Conservation (phyloP, 2,329 filamentous ascomycete species). For the Ustulina deusta region DNA sequence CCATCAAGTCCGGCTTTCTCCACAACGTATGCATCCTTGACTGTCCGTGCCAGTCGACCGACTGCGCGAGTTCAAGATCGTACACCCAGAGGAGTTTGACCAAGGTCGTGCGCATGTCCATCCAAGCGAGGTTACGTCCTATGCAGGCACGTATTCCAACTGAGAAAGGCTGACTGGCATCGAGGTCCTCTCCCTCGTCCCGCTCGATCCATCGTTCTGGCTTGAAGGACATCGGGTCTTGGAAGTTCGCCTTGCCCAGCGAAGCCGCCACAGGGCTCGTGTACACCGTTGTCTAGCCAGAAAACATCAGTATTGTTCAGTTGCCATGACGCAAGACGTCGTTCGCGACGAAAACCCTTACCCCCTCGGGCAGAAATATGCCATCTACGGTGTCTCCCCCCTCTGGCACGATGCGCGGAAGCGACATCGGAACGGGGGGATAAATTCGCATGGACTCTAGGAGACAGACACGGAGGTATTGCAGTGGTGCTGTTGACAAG, state of each 20-base stretch:
- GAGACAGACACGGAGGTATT: conserved; percentile 2
- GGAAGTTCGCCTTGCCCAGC: conserved; percentile 17
- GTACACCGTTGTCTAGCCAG: not conserved
- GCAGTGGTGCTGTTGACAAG: not conserved
- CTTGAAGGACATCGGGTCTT: conserved; percentile 28
- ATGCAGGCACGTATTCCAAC: conserved; percentile 32
- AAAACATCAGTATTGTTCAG: not conserved
- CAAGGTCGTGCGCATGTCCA: conserved; percentile 8
- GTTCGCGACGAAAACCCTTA: no score
- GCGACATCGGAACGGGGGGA: conserved; percentile 5
- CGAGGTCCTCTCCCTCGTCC: conserved; percentile 19
- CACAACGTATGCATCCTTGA: conserved; percentile 15
- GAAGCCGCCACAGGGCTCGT: conserved; percentile 5
- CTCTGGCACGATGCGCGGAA: conserved; percentile 18
- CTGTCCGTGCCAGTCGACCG: conserved; percentile 16
- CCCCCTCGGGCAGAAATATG: not conserved
- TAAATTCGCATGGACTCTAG: conserved; percentile 15
- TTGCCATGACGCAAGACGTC: no score
- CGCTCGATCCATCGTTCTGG: conserved; percentile 35
- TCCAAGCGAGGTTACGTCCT: conserved; percentile 30
- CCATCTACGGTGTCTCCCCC: conserved; percentile 18
- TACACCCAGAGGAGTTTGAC: conserved; percentile 21
- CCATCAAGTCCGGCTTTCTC: conserved; percentile 19
- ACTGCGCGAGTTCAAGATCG: conserved; percentile 14
- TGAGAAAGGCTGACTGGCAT: conserved; percentile 36